Evolutionary conservation across 352 stramenopile species (phyloP), one percentile per base, ranked within the genome.

Genomic region (Phytophthora crassamura): DNA sequence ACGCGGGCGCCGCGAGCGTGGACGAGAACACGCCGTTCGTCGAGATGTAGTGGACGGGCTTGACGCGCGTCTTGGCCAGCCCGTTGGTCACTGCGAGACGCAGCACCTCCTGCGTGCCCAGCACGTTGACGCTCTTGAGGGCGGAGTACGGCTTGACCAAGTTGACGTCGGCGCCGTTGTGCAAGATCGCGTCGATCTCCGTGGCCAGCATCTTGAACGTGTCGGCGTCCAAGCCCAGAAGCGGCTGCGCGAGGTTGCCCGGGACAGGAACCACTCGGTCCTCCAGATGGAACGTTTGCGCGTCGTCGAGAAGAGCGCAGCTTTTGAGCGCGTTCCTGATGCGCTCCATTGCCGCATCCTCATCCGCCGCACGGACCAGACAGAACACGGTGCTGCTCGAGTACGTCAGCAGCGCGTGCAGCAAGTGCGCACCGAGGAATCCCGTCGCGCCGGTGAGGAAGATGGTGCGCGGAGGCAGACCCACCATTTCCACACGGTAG

Each of bases 101-200:
- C 58, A 98, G 72, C 32, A 97, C 78, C 57, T 98, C 89, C 45
- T 96, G 86, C 25, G 93, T 97, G 18, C 89, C 93, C 6, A 97
- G 73, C 32, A 98, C 93, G 69, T 98, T 98, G 15, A 88, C 82
- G 35, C 86, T 82, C 60, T 94, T 94, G 33, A 97, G 74, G 16
- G 80, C 68, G 34, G 95, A 80, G 60, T 97, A 98, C 10, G 90
- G 86, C 58, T 97, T 95, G 16, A 96, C 91, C n/a, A 98, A 68
- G 61, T 96, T 97, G 15, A 98, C 93, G 39, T 97, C 80, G n/a
- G 93, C 93, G 18, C 87, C 93, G 67, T 96, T 97, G 69, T 98
- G 93, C 56, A 98, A 62, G 52, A 98, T 95, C 15, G 88, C 88
- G 48, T 98, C 91, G 32, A 97, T 80, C 36, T 93, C 88, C n/a